Evolutionary conservation across 1,284 basidiomycete species (phyloP), one percentile per base, ranked within the genome.

Genomic region (Wolfiporia cocos): DNA sequence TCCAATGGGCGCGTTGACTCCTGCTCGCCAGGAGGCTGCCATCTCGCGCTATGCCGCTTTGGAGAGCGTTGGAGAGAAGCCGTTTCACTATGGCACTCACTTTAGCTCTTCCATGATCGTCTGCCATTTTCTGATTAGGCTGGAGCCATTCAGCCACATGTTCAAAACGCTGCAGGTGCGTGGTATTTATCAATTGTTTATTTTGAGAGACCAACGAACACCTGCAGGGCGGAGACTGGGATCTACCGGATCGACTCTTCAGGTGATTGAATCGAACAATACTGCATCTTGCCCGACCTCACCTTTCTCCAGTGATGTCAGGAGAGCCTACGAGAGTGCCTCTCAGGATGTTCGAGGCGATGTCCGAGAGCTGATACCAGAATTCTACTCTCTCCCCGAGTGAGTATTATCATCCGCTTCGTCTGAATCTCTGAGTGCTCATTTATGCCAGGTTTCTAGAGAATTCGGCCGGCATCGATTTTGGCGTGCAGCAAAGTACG

Each of bases 61-160:
- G 12, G 70, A 86, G 56, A 84, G 91, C 41, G 86, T 94, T 1
- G 86, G 68, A 3, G 92, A 94, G 65, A 73, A 77, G 36, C 91
- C 92, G 0, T 94, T 94, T 68, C 90, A 96, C 57, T 93, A 92
- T 50, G 91, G 91, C 36, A 97, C 94, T 1, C 94, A 97, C 59
- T 98, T 94, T 59, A 92, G 89, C 53, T 95, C 92, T 4, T 95
- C 92, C 0, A 95, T 96, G 85, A 96, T 93, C 46, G 91, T 95
- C 24, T 95, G 92, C 66, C 92, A 95, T 51, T 97, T 89, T 66
- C 67, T 97, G 56, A 95, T 98, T 47, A 78, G 94, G 10, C 67
- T 95, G 53, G 81, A 87, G 9, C 94, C 94, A 0, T 96, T 86
- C 60, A 93, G 91, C 17, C 82, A 86, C 56, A 93, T 94, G 81